Evolutionary conservation across 331 rosid genomes (phyloP), one percentile per base, ranked within the genome.

Genomic region (Phaseolus coccineus): DNA sequence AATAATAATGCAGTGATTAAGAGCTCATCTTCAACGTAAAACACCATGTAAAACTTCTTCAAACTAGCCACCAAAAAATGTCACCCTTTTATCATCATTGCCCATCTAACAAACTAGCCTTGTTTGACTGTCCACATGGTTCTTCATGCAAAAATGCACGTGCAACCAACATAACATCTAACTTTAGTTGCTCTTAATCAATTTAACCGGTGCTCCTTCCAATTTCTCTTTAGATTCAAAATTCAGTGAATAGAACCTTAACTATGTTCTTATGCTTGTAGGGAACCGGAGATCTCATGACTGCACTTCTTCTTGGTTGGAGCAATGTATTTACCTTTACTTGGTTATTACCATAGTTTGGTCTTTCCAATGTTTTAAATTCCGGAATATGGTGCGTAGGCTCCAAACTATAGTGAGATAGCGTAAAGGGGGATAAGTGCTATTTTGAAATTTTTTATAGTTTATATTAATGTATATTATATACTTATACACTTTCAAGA

Each of bases 221-320:
- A 10, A 16, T 9, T 57, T 40, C 28, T 75, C 48, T 33, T 68
- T 50, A 27, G 42, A 59, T 73, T 46, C 61, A 59, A 68, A 50
- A 33, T 53, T 80, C 52, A 74, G 40, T 16, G 55, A 71, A 58
- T 37, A 48, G 39, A 65, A 56, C 46, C 42, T 73, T 5, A 8
- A 35, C n/a, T 40, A 40, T 84, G 56, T 47, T 66, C 53, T 61
- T 80, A 65, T 79, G 65, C 76, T 77, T 82, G 76, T 77, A 93
- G 98, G 98, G 98, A 82, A 93, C 98, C 0, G 98, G 98, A 77
- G 98, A 93, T 85, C 97, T 93, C 77, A 86, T 61, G 77, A 91
- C 97, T 75, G 95, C 98, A 8, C 97, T 93, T 77, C 88, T 93
- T 44, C 97, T 93, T 82, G 98, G 97, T 80, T 91, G 95, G 98